These are phyloP conservation scores for Apiospora pterosperma DNA, from an alignment of 2,329 filamentous ascomycete species.

Conservation along the genomic window DNA sequence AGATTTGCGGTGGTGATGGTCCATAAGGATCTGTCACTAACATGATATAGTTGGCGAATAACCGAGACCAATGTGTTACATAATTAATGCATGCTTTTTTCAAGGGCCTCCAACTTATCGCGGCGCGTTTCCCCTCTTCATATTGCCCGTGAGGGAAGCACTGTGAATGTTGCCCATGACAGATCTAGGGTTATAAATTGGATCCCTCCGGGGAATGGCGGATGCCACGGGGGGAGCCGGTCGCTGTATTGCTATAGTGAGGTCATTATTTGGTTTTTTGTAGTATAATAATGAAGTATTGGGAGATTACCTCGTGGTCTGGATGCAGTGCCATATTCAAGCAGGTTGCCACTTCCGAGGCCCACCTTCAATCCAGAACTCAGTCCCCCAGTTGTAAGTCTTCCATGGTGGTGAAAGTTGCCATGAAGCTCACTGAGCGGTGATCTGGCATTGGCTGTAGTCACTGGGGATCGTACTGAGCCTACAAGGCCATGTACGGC, in stretches of 20 bases:
- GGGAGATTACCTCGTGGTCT: slow-evolving; percentile 19
- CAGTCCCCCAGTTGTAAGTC: slow-evolving; percentile 20
- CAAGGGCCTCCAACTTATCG: background rate
- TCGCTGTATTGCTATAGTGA: slow-evolving; percentile 6
- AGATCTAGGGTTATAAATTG: background rate
- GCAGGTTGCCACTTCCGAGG: slow-evolving; percentile 14
- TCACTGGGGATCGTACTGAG: slow-evolving; percentile 20
- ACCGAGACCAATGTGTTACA: background rate
- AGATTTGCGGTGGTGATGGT: too few relatives aligned
- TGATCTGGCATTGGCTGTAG: slow-evolving; percentile 13
- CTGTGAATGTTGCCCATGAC: background rate
- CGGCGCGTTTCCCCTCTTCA: slow-evolving; percentile 7
- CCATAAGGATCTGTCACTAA: background rate
- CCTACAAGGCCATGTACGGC: slow-evolving; percentile 29
- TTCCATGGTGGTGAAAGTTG: slow-evolving; percentile 13
- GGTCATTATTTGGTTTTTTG: background rate
- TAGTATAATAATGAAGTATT: background rate
- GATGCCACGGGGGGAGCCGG: slow-evolving; percentile 1
- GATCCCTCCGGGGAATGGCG: background rate
- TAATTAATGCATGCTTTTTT: background rate
- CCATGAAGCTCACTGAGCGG: slow-evolving; percentile 14
- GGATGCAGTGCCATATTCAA: slow-evolving; percentile 12
- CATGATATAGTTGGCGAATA: background rate
- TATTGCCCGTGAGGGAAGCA: slow-evolving; percentile 6
- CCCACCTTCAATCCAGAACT: slow-evolving; percentile 27